A percentile compares a stretch with the other conserved stretches of the same genome.
Conservation (phyloP, 345 rosid genomes). For the Rhodamnia argentea region DNA sequence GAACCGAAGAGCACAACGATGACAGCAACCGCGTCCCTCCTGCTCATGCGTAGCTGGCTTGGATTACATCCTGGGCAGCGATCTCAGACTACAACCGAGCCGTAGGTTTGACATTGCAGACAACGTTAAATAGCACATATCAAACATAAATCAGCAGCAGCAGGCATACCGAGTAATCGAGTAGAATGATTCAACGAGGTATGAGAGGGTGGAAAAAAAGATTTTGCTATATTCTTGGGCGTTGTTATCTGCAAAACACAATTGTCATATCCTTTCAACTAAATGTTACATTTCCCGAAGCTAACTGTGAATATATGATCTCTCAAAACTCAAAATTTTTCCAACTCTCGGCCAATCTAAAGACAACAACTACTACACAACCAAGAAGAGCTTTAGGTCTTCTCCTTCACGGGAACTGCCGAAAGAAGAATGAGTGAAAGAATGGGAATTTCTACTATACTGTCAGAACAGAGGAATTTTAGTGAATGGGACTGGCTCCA, state of each 20-base stretch:
- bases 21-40: neutral
- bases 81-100: neutral
- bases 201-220: neutral
- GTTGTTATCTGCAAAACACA: neutral
- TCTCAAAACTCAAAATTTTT: slow-evolving; percentile 9
- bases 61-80: neutral
- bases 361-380: neutral
- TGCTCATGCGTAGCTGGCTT: neutral
- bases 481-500: neutral
- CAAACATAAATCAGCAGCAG: neutral
- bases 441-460: neutral
- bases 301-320: neutral
- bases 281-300: neutral
- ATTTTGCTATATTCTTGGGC: neutral
- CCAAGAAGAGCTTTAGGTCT: neutral
- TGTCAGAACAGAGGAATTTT: neutral
- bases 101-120: neutral
- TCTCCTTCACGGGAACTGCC: neutral
- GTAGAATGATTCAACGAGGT: neutral
- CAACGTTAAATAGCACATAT: neutral
- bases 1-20: neutral
- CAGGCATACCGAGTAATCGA: neutral
- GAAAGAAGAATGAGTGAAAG: slow-evolving; percentile 3
- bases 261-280: neutral
- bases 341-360: neutral